These are phyloP conservation scores for Cavenderia fasciculata DNA, from an alignment of 78 protist species.

Conservation along the genomic window DNA sequence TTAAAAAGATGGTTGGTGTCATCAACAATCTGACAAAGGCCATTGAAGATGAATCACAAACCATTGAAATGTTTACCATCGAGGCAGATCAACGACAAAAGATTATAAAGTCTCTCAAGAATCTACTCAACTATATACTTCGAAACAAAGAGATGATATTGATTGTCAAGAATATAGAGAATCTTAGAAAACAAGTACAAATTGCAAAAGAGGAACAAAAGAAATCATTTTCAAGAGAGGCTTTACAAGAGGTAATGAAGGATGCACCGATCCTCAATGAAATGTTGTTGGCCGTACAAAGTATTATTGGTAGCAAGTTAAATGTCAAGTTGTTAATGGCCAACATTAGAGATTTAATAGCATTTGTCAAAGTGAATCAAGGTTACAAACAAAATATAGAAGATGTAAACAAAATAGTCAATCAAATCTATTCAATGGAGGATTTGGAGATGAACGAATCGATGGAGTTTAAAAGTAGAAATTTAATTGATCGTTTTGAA, in stretches of 20 bases:
- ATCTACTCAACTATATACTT: constrained; percentile 27
- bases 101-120: constrained; percentile 18
- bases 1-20: constrained; percentile 34
- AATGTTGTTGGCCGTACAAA: constrained; percentile 17
- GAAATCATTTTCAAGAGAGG: constrained; percentile 9
- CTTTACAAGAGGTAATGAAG: background rate
- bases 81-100: constrained; percentile 53
- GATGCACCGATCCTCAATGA: constrained; percentile 64
- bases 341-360: background rate
- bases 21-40: constrained; percentile 22
- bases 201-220: constrained; percentile 72
- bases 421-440: constrained; percentile 45
- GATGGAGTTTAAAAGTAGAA: background rate
- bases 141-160: constrained; percentile 30
- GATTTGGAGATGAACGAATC: constrained; percentile 16
- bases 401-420: constrained; percentile 18
- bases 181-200: constrained; percentile 46
- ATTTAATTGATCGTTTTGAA: constrained; percentile 39
- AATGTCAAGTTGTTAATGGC: constrained; percentile 9
- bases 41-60: constrained; percentile 28
- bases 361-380: constrained; percentile 9
- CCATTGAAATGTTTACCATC: constrained; percentile 45
- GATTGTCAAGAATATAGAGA: constrained; percentile 26
- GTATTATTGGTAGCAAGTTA: constrained; percentile 34
- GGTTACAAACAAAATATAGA: background rate